Base-by-base conservation (phyloP, 2,329 filamentous ascomycete species). In the Ceratocystis albifundus region DNA sequence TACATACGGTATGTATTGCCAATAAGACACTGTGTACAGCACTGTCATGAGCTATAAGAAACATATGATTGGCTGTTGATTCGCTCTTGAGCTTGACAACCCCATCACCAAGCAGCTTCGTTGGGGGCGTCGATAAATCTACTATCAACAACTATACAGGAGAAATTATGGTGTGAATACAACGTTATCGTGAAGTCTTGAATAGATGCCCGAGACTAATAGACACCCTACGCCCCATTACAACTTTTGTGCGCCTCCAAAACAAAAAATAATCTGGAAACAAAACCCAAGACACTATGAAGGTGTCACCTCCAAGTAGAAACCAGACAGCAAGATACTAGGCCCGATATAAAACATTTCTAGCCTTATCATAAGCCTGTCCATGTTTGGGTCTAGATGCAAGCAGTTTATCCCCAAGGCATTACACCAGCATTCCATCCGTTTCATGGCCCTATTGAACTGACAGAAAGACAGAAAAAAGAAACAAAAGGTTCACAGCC, bases 51-150 rank as follows among this genome's bases (percentile, higher is more conserved):
- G 36, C 36, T 41, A 15, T 15, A 41, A 15, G 36, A 15, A 15
- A 41, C 36, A 17, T 30, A 17, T 25, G 2, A 28, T 25, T 25
- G 7, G 12, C 22, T 25, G 6, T 50, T 22, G 4, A 50, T 25
- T 25, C 2, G 12, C 12, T 50, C 48, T 50, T 22, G 4, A 50
- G n/a, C 48, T 50, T 6, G 46, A 50, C 20, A 41, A 41, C 0
- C 8, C 36, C 36, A 12, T 12, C 36, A 41, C 36, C 10, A 41
- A 41, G 36, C 36, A 41, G 12, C 6, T 50, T 48, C 20, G 45
- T 20, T 48, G 8, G 46, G 75, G 46, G 75, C 77, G 77, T 79
- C 78, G 79, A 79, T 76, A 76, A 78, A 75, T 77, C 74, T 78
- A 76, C 70, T 73, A 74, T 50, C 53, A 62, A 50, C 50, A 20